A percentile compares a stretch with the other conserved stretches of the same genome.
These are phyloP conservation scores for Licmophora abbreviata DNA, from an alignment of 108 stramenopile genomes.

Conservation along the genomic window DNA sequence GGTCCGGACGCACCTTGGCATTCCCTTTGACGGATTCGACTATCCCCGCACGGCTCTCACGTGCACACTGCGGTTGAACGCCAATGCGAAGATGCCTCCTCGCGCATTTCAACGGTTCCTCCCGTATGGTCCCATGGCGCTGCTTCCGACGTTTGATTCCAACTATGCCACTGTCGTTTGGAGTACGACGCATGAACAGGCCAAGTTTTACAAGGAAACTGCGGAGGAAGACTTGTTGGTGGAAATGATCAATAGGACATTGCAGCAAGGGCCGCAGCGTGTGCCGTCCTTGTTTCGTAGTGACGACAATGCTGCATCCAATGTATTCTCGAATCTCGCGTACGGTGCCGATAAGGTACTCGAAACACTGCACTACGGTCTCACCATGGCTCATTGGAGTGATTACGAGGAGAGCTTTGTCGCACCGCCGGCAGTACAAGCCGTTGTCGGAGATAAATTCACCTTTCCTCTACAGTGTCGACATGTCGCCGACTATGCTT, in stretches of 20 bases:
- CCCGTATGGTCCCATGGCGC: constrained; percentile 59
- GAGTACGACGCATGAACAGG: constrained; percentile 65
- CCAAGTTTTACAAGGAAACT: constrained; percentile 22
- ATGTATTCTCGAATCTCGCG: constrained; percentile 16
- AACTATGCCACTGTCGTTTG: constrained; percentile 78
- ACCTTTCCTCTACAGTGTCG: constrained; percentile 46
- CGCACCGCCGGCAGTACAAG: constrained; percentile 24
- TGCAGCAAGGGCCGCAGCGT: constrained; percentile 59
- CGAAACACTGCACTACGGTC: constrained; percentile 40
- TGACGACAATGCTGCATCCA: constrained; percentile 3
- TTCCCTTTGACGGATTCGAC: constrained; percentile 23
- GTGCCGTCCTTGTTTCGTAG: constrained; percentile 23
- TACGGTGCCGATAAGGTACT: constrained; percentile 37
- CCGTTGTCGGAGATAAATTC: constrained; percentile 24
- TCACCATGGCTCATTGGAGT: constrained; percentile 31
- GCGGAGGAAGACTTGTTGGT: constrained; percentile 20
- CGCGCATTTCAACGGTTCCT: constrained; percentile 78
- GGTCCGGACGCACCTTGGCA: constrained; percentile 41
- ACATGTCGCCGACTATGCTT: constrained; percentile 28
- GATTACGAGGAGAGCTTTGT: constrained; percentile 11
- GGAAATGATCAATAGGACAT: constrained; percentile 36
- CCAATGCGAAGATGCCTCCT: constrained; percentile 18
- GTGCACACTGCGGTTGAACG: constrained; percentile 61
- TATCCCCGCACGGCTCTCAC: constrained; percentile 71
- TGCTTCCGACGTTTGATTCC: constrained; percentile 64